Base-by-base conservation (phyloP, 1,139 yeast species). In the Trichomonascaceae sp. region DNA sequence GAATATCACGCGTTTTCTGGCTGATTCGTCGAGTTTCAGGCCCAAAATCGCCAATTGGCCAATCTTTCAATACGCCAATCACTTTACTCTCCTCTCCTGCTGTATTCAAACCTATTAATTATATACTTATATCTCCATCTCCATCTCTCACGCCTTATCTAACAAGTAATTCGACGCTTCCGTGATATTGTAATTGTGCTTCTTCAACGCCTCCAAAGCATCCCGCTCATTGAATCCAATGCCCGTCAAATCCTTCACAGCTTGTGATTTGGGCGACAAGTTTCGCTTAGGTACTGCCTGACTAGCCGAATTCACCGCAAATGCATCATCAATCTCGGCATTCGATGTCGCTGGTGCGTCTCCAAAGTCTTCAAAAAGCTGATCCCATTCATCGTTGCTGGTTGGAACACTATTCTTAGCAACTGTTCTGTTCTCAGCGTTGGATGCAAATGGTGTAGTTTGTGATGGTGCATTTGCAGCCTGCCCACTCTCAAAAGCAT, bases 311-410 rank as follows among this genome's bases (percentile, higher is more conserved):
- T 53, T 30, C 36, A 57, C 57, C 3, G 60, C 52, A 51, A 64
- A 64, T 9, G 66, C 68, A 50, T 61, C 60, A 43, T 59, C 57
- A 19, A 63, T 57, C 2, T 63, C 67, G 15, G 55, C 54, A 44
- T 56, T 49, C 9, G 63, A 49, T 4, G 55, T 49, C 7, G 59
- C 55, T 12, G 61, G 70, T 52, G 75, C 74, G 38, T 77, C 76
- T 63, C 84, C 86, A 67, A 89, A 86, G 0, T 95, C 96, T 1
- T 96, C 95, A 74, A 90, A 90, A 36, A 90, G 77, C 70, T 89
- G 95, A 64, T 90, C 96, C 97, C 97, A 90, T 69, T 90, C 97
- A 64, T 88, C 96, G 55, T 61, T 61, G 27, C 55, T 32, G 17
- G 59, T 44, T 12, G 55, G 50, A 10, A 49, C 53, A 17, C 54